Evolutionary conservation across 2,329 filamentous ascomycete genomes (phyloP), one percentile per base, ranked within the genome.

Genomic region (Nigrograna mackinnonii): DNA sequence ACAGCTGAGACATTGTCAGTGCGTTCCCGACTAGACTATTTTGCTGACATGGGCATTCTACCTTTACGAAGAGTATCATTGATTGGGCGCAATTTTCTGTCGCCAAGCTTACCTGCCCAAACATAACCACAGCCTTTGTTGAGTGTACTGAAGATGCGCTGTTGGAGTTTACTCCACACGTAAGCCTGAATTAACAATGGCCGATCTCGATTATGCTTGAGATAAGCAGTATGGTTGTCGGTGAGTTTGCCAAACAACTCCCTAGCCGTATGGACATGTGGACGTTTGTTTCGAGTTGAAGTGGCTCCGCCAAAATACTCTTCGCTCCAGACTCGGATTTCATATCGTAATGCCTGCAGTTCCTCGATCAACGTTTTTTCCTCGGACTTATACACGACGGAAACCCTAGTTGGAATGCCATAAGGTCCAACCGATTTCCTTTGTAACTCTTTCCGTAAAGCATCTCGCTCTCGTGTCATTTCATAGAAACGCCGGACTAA

Each of bases 81-180:
- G 39, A 68, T 52, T 7, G 60, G 56, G 2, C 65, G 60, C 6
- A 68, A 49, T 19, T 66, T 65, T 36, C 59, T 55, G 46, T 68
- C 64, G 17, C 65, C 65, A n/a, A 67, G 50, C 37, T 62, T 66
- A 21, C 63, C 65, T 1, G 65, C 65, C 65, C 65, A 68, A 7
- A 67, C 50, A 39, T 68, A 68, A 22, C 65, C 65, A 39, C 61
- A 62, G 16, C 64, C 65, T 30, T 63, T 65, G 24, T 58, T 44
- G 38, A 63, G 57, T 19, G 57, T 66, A 51, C 55, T 66, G 50
- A 68, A 68, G 30, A 68, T 60, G 31, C 62, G 62, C n/a, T 60
- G 55, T 24, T 67, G 65, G n/a, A 68, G 42, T 31, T 51, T 60
- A 28, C 54, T 62, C 65, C 65, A 68, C 2, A 68, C 37, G 37